Conservation (phyloP, 306 rosid genomes). For the Gillenia trifoliata region DNA sequence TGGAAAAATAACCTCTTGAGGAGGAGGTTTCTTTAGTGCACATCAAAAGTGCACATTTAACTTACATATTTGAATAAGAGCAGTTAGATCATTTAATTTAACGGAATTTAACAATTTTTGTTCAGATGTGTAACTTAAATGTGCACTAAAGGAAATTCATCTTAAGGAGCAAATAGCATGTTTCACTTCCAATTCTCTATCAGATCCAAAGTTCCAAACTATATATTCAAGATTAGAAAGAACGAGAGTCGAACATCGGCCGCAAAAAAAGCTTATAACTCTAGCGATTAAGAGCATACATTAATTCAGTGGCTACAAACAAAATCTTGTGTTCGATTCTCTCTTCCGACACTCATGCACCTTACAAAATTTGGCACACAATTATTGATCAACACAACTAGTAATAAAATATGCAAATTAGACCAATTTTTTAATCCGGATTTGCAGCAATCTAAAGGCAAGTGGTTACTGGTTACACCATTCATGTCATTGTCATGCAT, state of each 20-base stretch:
- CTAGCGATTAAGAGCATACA: background rate
- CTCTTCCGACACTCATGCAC: background rate
- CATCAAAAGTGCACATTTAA: no score
- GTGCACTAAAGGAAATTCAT: no score
- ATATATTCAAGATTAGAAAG: background rate
- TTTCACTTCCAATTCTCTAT: background rate
- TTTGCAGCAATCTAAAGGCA: background rate
- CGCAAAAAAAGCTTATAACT: background rate
- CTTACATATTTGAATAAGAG: no score
- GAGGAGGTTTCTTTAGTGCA: no score
- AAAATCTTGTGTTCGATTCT: background rate
- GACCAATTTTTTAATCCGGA: background rate
- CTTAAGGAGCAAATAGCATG: background rate
- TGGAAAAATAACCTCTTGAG: background rate
- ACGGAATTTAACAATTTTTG: no score
- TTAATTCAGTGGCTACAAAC: background rate
- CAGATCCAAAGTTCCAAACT: background rate
- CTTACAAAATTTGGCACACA: no score
- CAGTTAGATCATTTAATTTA: no score
- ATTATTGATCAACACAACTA: background rate
- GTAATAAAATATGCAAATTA: background rate
- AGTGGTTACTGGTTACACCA: background rate
- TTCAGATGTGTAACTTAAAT: no score
- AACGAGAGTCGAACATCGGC: background rate
- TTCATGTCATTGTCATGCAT: slow-evolving; percentile 1